Percentiles rank a stretch among this genome's conserved stretches.
Conservation (phyloP, 129 eudicot species). For the Flaveria brownii region DNA sequence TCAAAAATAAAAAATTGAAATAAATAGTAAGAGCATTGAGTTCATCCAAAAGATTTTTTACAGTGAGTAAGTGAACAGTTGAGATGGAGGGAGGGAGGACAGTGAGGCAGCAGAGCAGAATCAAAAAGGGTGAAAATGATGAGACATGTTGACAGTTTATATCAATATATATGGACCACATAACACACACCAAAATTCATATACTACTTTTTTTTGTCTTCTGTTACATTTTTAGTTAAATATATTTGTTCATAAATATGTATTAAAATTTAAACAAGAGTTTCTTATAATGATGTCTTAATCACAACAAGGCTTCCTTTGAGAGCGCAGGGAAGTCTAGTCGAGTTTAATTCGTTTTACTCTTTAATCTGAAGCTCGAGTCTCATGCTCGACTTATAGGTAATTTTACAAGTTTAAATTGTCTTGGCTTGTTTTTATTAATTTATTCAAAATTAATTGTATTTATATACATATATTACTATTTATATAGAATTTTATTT, state of each 20-base stretch:
- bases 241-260: not conserved
- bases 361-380: too few species aligned
- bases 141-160: slow-evolving; percentile 34
- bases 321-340: too few species aligned
- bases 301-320: too few species aligned
- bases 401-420: too few species aligned
- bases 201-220: slow-evolving; percentile 29
- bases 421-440: too few species aligned
- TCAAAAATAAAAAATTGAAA: not conserved
- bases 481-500: too few species aligned
- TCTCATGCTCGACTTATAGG: too few species aligned
- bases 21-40: slow-evolving; percentile 2
- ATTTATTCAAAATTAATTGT: too few species aligned
- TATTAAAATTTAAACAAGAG: not conserved
- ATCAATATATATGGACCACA: slow-evolving; percentile 35
- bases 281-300: not conserved
- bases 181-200: slow-evolving; percentile 19
- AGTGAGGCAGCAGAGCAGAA: slow-evolving; percentile 23
- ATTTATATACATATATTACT: too few species aligned
- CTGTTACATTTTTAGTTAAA: not conserved
- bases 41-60: slow-evolving; percentile 29
- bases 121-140: slow-evolving; percentile 30
- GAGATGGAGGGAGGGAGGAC: slow-evolving; percentile 15
- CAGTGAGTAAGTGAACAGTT: slow-evolving; percentile 27
- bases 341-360: too few species aligned